Evolutionary conservation across 2,329 filamentous ascomycete species (phyloP), one percentile per base, ranked within the genome.

Genomic region (Emericellopsis cladophorae): DNA sequence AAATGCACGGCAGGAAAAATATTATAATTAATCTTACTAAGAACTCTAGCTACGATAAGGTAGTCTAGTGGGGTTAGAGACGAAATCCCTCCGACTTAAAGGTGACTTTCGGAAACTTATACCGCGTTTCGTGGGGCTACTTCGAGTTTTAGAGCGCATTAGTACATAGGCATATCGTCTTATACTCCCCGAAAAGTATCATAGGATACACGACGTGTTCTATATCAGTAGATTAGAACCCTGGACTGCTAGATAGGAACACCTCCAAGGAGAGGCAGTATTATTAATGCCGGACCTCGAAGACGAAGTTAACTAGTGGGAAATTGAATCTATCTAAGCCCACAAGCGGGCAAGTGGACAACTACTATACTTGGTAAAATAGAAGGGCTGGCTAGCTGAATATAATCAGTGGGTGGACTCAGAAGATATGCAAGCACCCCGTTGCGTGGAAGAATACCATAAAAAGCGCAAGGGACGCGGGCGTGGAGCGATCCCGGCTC

Each of bases 211-310:
- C 4, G 7, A 42, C 41, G 23, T 26, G 7, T 29, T 29, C 4
- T 29, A 9, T 49, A 23, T 46, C 51, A 0, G 1, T 14, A 3
- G 2, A 3, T 9, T 9, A 29, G 7, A 29, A 9, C 26, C 6
- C 4, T 29, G 7, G 8, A 29, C 8, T 7, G 12, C 12, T 29
- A 29, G 7, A 29, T 29, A 9, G 12, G 39, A 40, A n/a, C 49
- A 53, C 21, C 44, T 46, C 6, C 7, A 31, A 36, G 21, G 29
- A 40, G 16, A 40, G 36, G 5, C 5, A 31, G 16, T 36, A 3
- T 37, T 40, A 11, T 32, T 26, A 11, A 43, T 40, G 36, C 21
- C 24, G 4, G 40, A 12, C 8, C n/a, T 35, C 31, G 21, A 32
- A 36, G 31, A 39, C n/a, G 45, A 16, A 34, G 31, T 16, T 16